Conservation (phyloP, 2,329 filamentous ascomycete species). For the Pseudocercospora crystallina region DNA sequence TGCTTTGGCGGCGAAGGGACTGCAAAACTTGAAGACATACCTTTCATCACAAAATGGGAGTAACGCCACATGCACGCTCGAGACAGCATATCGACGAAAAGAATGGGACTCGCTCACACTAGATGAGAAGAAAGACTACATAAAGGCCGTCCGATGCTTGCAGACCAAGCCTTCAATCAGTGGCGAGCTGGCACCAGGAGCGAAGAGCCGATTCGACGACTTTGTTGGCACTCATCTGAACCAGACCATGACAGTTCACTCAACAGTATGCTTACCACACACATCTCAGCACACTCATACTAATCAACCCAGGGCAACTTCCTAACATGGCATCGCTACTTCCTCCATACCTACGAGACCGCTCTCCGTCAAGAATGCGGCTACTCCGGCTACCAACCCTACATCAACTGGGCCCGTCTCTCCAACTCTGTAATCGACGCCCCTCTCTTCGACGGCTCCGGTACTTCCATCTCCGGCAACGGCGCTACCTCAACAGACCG, state of each 20-base stretch:
- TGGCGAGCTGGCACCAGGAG: conserved; percentile 27
- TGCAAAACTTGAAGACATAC: neutral
- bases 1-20: neutral
- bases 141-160: conserved; percentile 33
- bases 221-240: conserved; percentile 32
- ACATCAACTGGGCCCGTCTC: conserved; percentile 41
- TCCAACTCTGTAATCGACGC: conserved; percentile 46
- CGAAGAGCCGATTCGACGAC: conserved; percentile 26
- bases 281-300: too few relatives aligned
- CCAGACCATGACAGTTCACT: conserved; percentile 26
- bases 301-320: conserved; percentile 23
- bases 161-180: conserved; percentile 28
- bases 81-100: conserved; percentile 41
- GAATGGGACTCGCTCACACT: conserved; percentile 41
- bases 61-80: conserved; percentile 15
- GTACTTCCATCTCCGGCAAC: conserved; percentile 40
- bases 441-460: conserved; percentile 57
- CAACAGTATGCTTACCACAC: neutral
- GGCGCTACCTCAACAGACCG: conserved; percentile 13
- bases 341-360: conserved; percentile 45
- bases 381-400: conserved; percentile 39
- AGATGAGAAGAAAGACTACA: conserved; percentile 31
- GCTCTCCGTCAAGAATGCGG: conserved; percentile 45
- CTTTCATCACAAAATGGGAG: neutral
- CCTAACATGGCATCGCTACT: conserved; percentile 45